These are phyloP conservation scores for Cryphonectria radicalis DNA, from an alignment of 2,329 filamentous ascomycete genomes.

Conservation along the genomic window DNA sequence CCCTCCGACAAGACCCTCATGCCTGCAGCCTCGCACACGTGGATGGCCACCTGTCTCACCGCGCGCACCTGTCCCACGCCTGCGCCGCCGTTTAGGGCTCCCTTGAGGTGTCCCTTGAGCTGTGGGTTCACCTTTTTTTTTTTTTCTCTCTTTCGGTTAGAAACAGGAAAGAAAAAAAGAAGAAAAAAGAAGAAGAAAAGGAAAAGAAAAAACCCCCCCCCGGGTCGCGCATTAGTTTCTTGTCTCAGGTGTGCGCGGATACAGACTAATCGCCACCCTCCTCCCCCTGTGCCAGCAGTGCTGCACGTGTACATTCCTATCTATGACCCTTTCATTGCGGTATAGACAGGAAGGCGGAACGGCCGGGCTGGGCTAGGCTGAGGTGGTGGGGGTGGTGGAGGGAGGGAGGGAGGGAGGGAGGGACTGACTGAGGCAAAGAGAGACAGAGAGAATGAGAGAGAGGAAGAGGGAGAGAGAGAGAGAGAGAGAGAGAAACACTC, in stretches of 20 bases:
- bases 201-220: no score
- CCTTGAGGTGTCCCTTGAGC: conserved; percentile 56
- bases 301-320: neutral
- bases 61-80: conserved; percentile 53
- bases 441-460: neutral
- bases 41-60: conserved; percentile 50
- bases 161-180: no score
- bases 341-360: neutral
- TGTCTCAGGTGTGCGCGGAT: conserved; percentile 4
- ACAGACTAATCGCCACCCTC: neutral
- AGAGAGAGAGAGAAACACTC: no score
- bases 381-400: no score
- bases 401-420: no score
- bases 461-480: neutral
- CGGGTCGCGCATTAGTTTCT: conserved; percentile 21
- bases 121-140: conserved; percentile 54
- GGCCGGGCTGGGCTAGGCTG: neutral
- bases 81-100: conserved; percentile 54
- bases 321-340: neutral
- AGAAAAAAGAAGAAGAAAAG: neutral
- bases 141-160: neutral
- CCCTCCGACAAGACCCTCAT: conserved; percentile 46
- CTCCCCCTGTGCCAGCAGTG: neutral
- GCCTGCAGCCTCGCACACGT: conserved; percentile 51
- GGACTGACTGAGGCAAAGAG: neutral